Evolutionary conservation across 352 stramenopile genomes (phyloP).

Genomic region (Globisporangium okanoganense): DNA sequence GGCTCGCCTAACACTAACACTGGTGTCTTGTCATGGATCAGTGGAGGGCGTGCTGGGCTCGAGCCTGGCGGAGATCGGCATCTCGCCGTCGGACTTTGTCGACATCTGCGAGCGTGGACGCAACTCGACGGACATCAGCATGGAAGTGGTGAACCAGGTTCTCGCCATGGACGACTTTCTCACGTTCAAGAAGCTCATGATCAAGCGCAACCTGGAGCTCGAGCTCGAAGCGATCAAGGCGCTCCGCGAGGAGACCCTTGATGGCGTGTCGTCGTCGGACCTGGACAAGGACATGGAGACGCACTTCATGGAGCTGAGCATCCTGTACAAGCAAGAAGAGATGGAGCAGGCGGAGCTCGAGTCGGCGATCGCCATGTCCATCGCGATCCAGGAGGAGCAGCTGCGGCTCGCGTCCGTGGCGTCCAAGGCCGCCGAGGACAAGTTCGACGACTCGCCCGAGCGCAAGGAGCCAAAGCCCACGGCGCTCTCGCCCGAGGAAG

Average conservation of each 20-base stretch:
- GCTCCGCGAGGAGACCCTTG: slow-evolving; percentile 51
- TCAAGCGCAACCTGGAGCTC: slow-evolving; percentile 89
- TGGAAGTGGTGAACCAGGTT: slow-evolving; percentile 84
- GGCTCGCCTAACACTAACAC: too few species aligned
- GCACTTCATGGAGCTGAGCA: slow-evolving; percentile 81
- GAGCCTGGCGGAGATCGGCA: slow-evolving; percentile 83
- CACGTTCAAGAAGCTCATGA: slow-evolving; percentile 92
- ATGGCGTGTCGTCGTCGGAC: slow-evolving; percentile 5
- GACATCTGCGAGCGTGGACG: slow-evolving; percentile 72
- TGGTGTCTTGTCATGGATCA: background rate
- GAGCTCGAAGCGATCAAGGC: slow-evolving; percentile 87
- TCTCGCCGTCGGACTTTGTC: slow-evolving; percentile 79
- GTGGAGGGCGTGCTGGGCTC: slow-evolving; percentile 75
- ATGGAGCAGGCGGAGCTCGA: slow-evolving; percentile 83
- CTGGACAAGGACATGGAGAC: slow-evolving; percentile 47
- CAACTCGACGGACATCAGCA: slow-evolving; percentile 55
- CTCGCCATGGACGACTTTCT: slow-evolving; percentile 89
- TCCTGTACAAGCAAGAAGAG: slow-evolving; percentile 85
- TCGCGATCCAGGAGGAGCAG: slow-evolving; percentile 70
- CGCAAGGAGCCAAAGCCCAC: slow-evolving; percentile 19
- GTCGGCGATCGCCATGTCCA: slow-evolving; percentile 69
- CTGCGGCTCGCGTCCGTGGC: slow-evolving; percentile 47
- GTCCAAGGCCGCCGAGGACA: slow-evolving; percentile 62
- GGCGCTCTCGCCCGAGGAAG: slow-evolving; percentile 40
- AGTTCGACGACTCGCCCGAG: slow-evolving; percentile 31